Evolutionary conservation across 2,329 filamentous ascomycete genomes (phyloP), one percentile per base, ranked within the genome.

Genomic region (Neopestalotiopsis clavispora): DNA sequence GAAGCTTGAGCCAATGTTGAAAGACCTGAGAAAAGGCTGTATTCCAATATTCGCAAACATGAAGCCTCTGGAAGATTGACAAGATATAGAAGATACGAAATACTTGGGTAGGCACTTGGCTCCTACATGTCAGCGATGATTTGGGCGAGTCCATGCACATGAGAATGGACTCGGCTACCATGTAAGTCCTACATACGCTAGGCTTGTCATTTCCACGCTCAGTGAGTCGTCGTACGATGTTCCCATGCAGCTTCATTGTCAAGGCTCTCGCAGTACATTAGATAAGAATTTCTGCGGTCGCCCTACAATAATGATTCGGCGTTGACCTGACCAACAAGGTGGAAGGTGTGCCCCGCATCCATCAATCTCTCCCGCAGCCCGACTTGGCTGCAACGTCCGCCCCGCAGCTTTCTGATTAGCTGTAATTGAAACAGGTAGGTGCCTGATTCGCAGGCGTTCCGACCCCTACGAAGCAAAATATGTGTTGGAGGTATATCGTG

Each of bases 211-310:
- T 13, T 23, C 17, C 5, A 17, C 32, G 59, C 1, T 14, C 32
- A 20, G 13, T 13, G 34, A 20, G 59, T 62, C 59, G 59, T 61
- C 59, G 59, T 62, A 62, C 59, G 59, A 62, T 62, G n/a, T 40
- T n/a, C 14, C 14, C 17, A 62, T 7, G 34, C 13, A 1, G 4
- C 12, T 30, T 14, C 59, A 23, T 40, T n/a, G 14, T 61, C n/a
- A 34, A 34, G 4, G 30, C 59, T 34, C 34, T 40, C 12, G 14
- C 34, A 42, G 14, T 17, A 9, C 32, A 23, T 23, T 23, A 23
- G 23, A 23, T 23, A 23, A 23, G 23, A 23, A 23, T 10, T 52
- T 6, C 45, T 52, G n/a, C 2, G n/a, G n/a, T 20, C 7, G 17
- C n/a, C 14, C 17, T 49, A 17, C n/a, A 52, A 52, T 13, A 7